Conservation (phyloP, 2,329 filamentous ascomycete genomes). For the Cercospora zeae-maydis region DNA sequence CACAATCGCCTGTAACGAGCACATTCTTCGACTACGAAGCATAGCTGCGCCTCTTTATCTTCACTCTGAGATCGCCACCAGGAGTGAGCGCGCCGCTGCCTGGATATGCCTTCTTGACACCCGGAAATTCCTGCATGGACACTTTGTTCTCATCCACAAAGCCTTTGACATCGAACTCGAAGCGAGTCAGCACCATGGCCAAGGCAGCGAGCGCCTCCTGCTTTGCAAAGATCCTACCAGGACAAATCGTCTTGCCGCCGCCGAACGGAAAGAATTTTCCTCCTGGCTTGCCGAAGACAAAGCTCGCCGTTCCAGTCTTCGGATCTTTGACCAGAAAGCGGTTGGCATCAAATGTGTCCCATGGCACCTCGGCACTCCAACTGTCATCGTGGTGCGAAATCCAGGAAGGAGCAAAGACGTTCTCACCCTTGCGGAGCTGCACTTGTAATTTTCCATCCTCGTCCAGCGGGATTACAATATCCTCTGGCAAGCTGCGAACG, state of each 20-base stretch:
- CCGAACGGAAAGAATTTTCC: slow-evolving; percentile 37
- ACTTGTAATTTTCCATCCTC: slow-evolving; percentile 28
- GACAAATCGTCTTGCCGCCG: slow-evolving; percentile 31
- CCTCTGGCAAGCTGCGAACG: slow-evolving; percentile 30
- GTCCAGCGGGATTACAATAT: slow-evolving; percentile 31
- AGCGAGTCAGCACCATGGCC: slow-evolving; percentile 28
- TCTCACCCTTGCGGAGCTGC: slow-evolving; percentile 27
- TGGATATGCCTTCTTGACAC: slow-evolving; percentile 23
- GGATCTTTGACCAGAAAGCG: slow-evolving; percentile 30
- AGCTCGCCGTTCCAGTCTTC: slow-evolving; percentile 28
- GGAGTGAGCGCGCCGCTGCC: slow-evolving; percentile 28
- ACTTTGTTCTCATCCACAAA: slow-evolving; percentile 28
- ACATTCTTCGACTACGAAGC: not conserved
- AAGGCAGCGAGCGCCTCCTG: slow-evolving; percentile 31
- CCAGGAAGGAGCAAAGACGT: slow-evolving; percentile 33
- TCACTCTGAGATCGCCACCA: slow-evolving; percentile 30
- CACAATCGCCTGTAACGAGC: not conserved
- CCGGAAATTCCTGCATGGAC: slow-evolving; percentile 23
- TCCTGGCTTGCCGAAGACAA: slow-evolving; percentile 28
- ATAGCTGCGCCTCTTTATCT: slow-evolving; percentile 16
- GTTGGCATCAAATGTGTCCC: slow-evolving; percentile 29
- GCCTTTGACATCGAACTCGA: slow-evolving; percentile 29
- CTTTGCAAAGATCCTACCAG: slow-evolving; percentile 32
- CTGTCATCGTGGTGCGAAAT: slow-evolving; percentile 31
- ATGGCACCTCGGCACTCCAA: slow-evolving; percentile 24